A percentile compares a stretch with the other conserved stretches of the same genome.
Evolutionary conservation across 225 moss, liverwort and hornwort genomes (phyloP).

Genomic region (Polytrichum commune): DNA sequence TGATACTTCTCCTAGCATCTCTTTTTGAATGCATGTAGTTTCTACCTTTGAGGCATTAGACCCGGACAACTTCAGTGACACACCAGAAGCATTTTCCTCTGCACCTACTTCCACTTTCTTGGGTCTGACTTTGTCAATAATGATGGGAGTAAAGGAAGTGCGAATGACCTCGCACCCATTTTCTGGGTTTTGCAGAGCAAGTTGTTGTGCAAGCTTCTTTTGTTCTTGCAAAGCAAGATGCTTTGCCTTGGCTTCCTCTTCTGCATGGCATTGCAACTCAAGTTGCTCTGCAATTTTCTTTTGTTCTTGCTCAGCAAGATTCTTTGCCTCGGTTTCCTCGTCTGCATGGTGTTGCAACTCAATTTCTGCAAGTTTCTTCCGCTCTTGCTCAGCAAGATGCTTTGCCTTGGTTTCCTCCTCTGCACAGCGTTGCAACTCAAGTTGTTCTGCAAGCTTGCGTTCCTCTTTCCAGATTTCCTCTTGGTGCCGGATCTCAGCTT

Average conservation of each 20-base stretch:
- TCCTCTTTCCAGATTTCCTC: slow-evolving; percentile 33
- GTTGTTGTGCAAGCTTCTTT: slow-evolving; percentile 7
- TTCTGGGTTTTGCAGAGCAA: slow-evolving; percentile 12
- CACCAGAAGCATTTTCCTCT: slow-evolving; percentile 8
- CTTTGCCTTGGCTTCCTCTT: slow-evolving; percentile 38
- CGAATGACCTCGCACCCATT: slow-evolving; percentile 9
- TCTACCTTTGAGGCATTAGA: slow-evolving; percentile 11
- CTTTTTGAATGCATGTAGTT: slow-evolving; percentile 8
- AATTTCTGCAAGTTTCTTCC: slow-evolving; percentile 21
- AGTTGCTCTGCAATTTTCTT: slow-evolving; percentile 40
- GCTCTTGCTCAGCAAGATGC: slow-evolving; percentile 35
- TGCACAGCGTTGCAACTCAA: slow-evolving; percentile 36
- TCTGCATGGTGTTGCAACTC: slow-evolving; percentile 35
- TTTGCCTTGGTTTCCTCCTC: slow-evolving; percentile 41
- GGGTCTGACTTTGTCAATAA: slow-evolving; percentile 11
- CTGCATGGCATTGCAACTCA: slow-evolving; percentile 33
- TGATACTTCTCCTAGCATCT: slow-evolving; percentile 6
- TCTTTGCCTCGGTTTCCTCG: slow-evolving; percentile 33
- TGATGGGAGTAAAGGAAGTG: not conserved
- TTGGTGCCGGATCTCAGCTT: slow-evolving; percentile 27
- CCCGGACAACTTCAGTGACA: slow-evolving; percentile 10
- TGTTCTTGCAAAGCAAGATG: slow-evolving; percentile 35
- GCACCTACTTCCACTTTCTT: slow-evolving; percentile 1
- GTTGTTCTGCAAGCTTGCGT: slow-evolving; percentile 41
- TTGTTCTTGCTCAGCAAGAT: slow-evolving; percentile 39